These are phyloP conservation scores for Fraxinus albicans DNA, from an alignment of 305 asterid genomes.

Conservation along the genomic window DNA sequence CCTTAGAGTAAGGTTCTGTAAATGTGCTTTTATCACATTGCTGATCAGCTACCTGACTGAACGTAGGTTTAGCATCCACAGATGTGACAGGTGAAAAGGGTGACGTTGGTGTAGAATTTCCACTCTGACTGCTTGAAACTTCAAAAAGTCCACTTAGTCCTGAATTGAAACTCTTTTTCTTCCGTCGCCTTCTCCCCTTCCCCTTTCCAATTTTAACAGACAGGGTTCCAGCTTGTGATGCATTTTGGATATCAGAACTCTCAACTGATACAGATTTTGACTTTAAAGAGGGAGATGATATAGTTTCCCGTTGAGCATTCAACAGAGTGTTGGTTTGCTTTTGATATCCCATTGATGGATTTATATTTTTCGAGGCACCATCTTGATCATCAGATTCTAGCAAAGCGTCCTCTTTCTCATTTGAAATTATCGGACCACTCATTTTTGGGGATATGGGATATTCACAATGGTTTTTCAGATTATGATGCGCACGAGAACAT, in stretches of 20 bases:
- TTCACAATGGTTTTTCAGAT: constrained; percentile 23
- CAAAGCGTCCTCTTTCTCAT: constrained; percentile 37
- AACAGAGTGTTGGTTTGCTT: constrained; percentile 27
- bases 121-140: constrained; percentile 44
- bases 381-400: constrained; percentile 32
- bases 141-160: constrained; percentile 35
- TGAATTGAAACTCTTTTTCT: constrained; percentile 48
- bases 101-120: not conserved
- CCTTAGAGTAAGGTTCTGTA: constrained; percentile 29
- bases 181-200: constrained; percentile 63
- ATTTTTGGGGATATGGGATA: constrained; percentile 28
- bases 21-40: constrained; percentile 29
- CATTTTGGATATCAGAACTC: constrained; percentile 39
- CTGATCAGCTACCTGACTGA: constrained; percentile 27
- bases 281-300: constrained; percentile 11
- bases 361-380: constrained; percentile 20
- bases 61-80: constrained; percentile 38
- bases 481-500: constrained; percentile 26
- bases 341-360: constrained; percentile 23
- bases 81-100: constrained; percentile 50
- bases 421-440: constrained; percentile 34
- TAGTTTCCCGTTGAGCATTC: constrained; percentile 19
- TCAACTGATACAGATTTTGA: constrained; percentile 30
- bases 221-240: constrained; percentile 43
- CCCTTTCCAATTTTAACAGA: constrained; percentile 63